Evolutionary conservation across 2,329 filamentous ascomycete species (phyloP).

Genomic region (Fusarium devonianum): DNA sequence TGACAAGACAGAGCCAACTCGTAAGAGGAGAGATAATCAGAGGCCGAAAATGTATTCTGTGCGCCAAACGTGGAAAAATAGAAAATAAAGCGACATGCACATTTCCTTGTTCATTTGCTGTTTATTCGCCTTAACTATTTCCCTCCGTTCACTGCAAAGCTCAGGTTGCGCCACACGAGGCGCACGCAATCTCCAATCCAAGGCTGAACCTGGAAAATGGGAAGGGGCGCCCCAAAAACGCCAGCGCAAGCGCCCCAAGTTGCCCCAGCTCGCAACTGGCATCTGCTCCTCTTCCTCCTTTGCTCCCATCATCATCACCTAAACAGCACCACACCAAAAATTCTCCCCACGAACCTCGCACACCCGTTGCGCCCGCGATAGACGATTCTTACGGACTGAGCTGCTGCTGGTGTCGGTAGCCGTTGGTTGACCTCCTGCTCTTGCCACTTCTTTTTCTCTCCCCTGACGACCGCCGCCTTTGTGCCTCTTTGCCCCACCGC

Average conservation of each 20-base stretch:
- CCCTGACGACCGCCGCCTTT: slow-evolving; percentile 39
- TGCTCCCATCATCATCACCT: slow-evolving; percentile 30
- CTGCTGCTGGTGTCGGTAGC: slow-evolving; percentile 35
- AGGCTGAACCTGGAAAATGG: slow-evolving; percentile 24
- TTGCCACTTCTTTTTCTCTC: slow-evolving; percentile 25
- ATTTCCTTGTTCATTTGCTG: too few relatives aligned
- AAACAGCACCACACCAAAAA: slow-evolving; percentile 36
- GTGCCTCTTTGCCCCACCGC: slow-evolving; percentile 44
- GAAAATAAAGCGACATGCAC: too few relatives aligned
- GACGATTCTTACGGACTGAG: slow-evolving; percentile 24
- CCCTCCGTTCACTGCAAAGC: too few relatives aligned
- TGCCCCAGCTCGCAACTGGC: slow-evolving; percentile 5
- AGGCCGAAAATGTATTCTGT: too few relatives aligned
- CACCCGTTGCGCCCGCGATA: slow-evolving; percentile 16
- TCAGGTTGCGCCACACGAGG: slow-evolving; percentile 30
- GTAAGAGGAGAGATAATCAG: not conserved
- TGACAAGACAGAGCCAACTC: not conserved
- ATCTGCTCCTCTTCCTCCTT: slow-evolving; percentile 30
- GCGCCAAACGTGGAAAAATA: too few relatives aligned
- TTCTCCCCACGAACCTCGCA: slow-evolving; percentile 26
- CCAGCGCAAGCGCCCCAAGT: slow-evolving; percentile 5
- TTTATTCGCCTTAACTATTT: too few relatives aligned
- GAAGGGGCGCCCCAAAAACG: slow-evolving; percentile 11
- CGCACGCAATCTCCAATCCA: slow-evolving; percentile 30
- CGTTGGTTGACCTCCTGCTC: slow-evolving; percentile 21